These are phyloP conservation scores for Kwoniella sp. DNA, from an alignment of 768 basidiomycete genomes.

Conservation along the genomic window DNA sequence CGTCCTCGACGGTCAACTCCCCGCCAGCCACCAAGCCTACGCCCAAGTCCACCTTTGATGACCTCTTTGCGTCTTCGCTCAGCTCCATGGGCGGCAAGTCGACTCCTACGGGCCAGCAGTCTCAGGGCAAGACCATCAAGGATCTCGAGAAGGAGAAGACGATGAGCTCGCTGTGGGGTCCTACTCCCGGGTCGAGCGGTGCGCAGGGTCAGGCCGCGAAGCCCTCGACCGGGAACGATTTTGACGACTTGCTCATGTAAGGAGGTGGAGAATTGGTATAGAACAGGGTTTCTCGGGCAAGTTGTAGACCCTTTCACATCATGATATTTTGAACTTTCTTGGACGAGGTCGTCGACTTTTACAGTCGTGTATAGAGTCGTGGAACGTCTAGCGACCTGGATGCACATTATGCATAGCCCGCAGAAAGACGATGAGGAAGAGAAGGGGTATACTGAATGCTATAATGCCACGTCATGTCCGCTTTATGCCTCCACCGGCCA, in stretches of 20 bases:
- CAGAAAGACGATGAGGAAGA: too few relatives aligned
- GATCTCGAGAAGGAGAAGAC: slow-evolving; percentile 85
- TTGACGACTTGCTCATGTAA: slow-evolving; percentile 34
- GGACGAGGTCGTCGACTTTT: too few relatives aligned
- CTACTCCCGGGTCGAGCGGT: background rate
- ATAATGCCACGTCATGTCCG: too few relatives aligned
- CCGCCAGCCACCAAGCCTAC: slow-evolving; percentile 10
- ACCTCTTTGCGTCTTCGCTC: slow-evolving; percentile 79
- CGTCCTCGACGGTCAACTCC: slow-evolving; percentile 22
- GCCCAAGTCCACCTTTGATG: slow-evolving; percentile 62
- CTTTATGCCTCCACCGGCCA: too few relatives aligned
- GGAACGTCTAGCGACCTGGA: too few relatives aligned
- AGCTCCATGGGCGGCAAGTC: slow-evolving; percentile 49
- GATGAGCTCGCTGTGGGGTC: slow-evolving; percentile 73
- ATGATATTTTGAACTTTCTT: too few relatives aligned
- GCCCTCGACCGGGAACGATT: slow-evolving; percentile 7
- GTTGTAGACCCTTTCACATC: too few relatives aligned
- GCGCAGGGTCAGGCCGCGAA: slow-evolving; percentile 5
- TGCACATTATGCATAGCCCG: too few relatives aligned
- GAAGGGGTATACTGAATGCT: too few relatives aligned
- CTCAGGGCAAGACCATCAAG: slow-evolving; percentile 68
- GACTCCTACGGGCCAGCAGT: slow-evolving; percentile 11
- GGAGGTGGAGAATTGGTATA: too few relatives aligned
- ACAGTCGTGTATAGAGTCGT: too few relatives aligned
- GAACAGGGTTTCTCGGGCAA: too few relatives aligned